Conservation (phyloP, 1,139 yeast species). For the Blastobotrys persicus region DNA sequence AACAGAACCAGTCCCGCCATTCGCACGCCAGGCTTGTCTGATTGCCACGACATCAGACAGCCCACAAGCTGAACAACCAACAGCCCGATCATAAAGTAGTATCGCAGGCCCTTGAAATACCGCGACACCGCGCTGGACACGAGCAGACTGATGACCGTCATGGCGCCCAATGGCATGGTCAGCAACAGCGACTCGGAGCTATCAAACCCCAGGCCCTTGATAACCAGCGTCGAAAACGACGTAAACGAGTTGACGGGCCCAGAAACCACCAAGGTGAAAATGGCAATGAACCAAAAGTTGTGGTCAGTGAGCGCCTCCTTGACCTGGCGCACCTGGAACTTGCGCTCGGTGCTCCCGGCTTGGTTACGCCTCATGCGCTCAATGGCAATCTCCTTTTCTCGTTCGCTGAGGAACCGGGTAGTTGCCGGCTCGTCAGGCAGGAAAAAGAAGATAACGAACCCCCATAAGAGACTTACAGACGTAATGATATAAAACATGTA, state of each 20-base stretch:
- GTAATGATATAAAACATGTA: conserved; percentile 17
- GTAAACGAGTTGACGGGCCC: conserved; percentile 27
- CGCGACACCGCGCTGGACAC: conserved; percentile 12
- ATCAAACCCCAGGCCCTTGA: conserved; percentile 36
- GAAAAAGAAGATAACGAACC: conserved; percentile 48
- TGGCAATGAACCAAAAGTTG: conserved; percentile 38
- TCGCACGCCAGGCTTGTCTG: conserved; percentile 16
- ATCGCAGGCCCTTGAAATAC: conserved; percentile 12
- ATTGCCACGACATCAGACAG: conserved; percentile 18
- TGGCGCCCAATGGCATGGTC: conserved; percentile 40
- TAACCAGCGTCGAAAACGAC: conserved; percentile 24
- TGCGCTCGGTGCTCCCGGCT: conserved; percentile 41
- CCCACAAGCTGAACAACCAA: conserved; percentile 16
- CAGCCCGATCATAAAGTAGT: conserved; percentile 10
- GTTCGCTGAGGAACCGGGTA: conserved; percentile 50
- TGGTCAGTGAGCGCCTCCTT: conserved; percentile 18
- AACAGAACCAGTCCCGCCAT: conserved; percentile 18
- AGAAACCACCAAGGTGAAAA: conserved; percentile 20
- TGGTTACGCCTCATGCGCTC: conserved; percentile 15
- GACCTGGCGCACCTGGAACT: conserved; percentile 49
- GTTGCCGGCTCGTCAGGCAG: conserved; percentile 53
- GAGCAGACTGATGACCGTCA: conserved; percentile 15
- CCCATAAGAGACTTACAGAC: conserved; percentile 29
- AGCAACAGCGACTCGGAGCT: conserved; percentile 42
- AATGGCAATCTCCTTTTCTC: conserved; percentile 15